A percentile compares a stretch with the other conserved stretches of the same genome.
Conservation (phyloP, 1,139 yeast genomes). For the Sugiyamaella novakii region DNA sequence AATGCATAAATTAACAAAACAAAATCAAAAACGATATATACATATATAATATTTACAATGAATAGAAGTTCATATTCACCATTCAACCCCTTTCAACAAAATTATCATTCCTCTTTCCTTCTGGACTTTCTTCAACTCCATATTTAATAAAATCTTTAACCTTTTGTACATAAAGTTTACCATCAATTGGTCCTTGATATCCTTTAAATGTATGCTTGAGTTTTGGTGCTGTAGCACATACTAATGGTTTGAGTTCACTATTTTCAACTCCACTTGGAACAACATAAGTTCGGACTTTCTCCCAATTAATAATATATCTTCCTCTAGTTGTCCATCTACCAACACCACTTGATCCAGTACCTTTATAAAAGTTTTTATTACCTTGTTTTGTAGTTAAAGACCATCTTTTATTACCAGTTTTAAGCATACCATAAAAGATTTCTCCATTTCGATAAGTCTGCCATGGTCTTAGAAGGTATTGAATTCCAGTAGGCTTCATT, state of each 20-base stretch:
- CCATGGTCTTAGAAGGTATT: conserved; percentile 79
- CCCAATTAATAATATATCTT: conserved; percentile 76
- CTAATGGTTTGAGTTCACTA: conserved; percentile 66
- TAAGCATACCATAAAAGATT: conserved; percentile 75
- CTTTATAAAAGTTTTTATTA: conserved; percentile 90
- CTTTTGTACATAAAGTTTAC: conserved; percentile 71
- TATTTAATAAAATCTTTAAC: conserved; percentile 72
- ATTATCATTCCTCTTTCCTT: conserved; percentile 26
- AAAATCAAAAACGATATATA: neutral
- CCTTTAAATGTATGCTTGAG: conserved; percentile 70
- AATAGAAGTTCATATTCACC: neutral
- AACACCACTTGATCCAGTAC: conserved; percentile 92
- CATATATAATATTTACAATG: conserved; percentile 5
- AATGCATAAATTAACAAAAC: conserved; percentile 8
- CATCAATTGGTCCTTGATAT: conserved; percentile 70
- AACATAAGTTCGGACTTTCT: conserved; percentile 85
- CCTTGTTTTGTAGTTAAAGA: conserved; percentile 91
- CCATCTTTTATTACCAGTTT: conserved; percentile 81
- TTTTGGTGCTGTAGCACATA: conserved; percentile 68
- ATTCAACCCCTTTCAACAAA: conserved; percentile 40
- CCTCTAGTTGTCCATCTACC: conserved; percentile 80
- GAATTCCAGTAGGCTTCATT: conserved; percentile 43
- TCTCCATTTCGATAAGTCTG: conserved; percentile 75
- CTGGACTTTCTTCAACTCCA: conserved; percentile 52
- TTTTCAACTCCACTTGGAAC: conserved; percentile 58